A percentile compares a stretch with the other conserved stretches of the same genome.
These are phyloP conservation scores for Fagopyrum homotropicum DNA, from an alignment of 148 eudicot genomes.

Conservation along the genomic window DNA sequence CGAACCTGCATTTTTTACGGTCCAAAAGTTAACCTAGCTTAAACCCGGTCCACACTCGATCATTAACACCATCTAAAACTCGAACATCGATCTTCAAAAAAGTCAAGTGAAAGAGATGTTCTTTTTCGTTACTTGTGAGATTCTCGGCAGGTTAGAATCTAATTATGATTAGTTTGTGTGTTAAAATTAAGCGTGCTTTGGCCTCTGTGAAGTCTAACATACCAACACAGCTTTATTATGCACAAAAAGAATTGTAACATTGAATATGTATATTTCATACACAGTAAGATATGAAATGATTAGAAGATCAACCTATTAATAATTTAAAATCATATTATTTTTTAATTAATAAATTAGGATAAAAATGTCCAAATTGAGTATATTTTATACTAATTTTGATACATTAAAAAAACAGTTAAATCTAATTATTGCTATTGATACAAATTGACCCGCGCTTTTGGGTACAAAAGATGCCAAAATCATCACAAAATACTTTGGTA, in stretches of 20 bases:
- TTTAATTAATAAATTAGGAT: background rate
- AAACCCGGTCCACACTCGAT: background rate
- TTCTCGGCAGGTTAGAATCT: background rate
- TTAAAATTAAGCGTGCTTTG: slow-evolving; percentile 1
- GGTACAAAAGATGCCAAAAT: background rate
- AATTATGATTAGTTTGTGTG: slow-evolving; percentile 3
- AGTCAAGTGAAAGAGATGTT: background rate
- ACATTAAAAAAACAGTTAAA: background rate
- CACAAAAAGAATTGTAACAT: background rate
- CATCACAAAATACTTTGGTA: background rate
- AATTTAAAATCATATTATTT: background rate
- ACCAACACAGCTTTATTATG: slow-evolving; percentile 2
- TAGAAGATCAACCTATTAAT: background rate
- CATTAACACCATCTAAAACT: background rate
- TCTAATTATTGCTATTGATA: background rate
- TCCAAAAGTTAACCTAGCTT: no score
- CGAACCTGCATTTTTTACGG: no score
- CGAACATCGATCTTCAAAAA: background rate
- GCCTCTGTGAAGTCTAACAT: slow-evolving; percentile 4
- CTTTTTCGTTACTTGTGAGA: slow-evolving; percentile 8
- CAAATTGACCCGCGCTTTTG: background rate
- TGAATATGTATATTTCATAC: background rate
- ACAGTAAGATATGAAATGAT: background rate
- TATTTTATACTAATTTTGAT: background rate
- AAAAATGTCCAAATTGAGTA: background rate